These are phyloP conservation scores for Posidonia oceanica DNA, from an alignment of 116 monocot genomes.

Conservation along the genomic window DNA sequence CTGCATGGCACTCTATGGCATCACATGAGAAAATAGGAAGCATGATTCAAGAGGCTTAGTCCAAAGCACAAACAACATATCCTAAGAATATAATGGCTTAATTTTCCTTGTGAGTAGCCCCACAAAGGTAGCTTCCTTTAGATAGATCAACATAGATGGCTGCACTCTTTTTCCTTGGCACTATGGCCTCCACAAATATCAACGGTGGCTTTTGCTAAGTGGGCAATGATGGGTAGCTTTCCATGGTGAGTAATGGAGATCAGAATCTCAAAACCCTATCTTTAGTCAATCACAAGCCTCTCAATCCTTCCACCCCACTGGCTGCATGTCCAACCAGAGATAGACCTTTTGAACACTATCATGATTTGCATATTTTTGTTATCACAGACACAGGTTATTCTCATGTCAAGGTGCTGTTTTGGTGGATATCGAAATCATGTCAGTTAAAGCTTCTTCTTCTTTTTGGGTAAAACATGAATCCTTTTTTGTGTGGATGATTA, in stretches of 20 bases:
- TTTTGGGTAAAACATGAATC: neutral
- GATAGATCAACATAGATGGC: slow-evolving; percentile 2
- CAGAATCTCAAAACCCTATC: slow-evolving; percentile 13
- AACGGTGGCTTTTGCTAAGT: slow-evolving; percentile 13
- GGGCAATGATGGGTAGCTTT: slow-evolving; percentile 15
- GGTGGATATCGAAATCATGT: slow-evolving; percentile 5
- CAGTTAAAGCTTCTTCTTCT: neutral
- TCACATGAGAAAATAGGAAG: neutral
- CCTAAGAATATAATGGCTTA: slow-evolving; percentile 5
- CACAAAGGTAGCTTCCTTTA: slow-evolving; percentile 7
- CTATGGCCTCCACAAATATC: slow-evolving; percentile 3
- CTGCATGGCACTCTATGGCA: neutral
- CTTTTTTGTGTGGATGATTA: neutral
- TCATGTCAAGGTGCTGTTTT: neutral
- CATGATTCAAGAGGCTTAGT: slow-evolving; percentile 2
- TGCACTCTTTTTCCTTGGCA: slow-evolving; percentile 4
- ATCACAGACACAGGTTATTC: neutral
- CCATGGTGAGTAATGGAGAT: slow-evolving; percentile 7
- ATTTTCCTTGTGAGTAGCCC: neutral
- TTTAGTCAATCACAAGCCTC: slow-evolving; percentile 18
- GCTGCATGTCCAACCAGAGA: slow-evolving; percentile 1
- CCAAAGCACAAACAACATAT: slow-evolving; percentile 7
- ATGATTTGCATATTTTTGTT: slow-evolving; percentile 3
- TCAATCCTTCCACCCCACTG: neutral
- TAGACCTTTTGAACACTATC: neutral